phyloP scores from a whole-genome alignment of 2,329 filamentous ascomycete genomes.

The Lasiodiplodia citricola region DNA sequence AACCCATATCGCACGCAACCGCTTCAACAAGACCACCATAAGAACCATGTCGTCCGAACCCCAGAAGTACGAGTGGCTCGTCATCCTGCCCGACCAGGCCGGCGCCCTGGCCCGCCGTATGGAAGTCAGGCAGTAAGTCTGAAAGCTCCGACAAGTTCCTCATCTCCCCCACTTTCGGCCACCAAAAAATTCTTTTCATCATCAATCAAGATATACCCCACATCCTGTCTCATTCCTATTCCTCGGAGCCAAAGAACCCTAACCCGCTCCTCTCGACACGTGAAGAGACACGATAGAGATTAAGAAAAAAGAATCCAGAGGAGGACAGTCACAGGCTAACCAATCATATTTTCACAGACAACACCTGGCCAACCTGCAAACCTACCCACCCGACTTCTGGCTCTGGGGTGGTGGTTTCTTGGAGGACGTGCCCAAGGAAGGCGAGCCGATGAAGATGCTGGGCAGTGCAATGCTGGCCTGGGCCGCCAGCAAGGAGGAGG shows the following conservation, averaged over 20 bases:
- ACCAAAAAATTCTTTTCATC: not conserved
- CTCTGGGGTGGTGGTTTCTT: conserved; percentile 74
- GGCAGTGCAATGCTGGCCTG: conserved; percentile 73
- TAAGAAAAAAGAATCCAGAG: not conserved
- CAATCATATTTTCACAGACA: conserved; percentile 33
- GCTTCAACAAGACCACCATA: not conserved
- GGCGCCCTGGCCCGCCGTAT: conserved; percentile 51
- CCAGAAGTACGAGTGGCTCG: conserved; percentile 55
- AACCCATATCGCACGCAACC: not conserved
- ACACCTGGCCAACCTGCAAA: conserved; percentile 64
- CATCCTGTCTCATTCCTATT: not conserved
- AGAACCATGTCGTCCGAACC: conserved; percentile 29
- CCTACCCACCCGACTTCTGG: conserved; percentile 60
- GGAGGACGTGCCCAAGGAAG: conserved; percentile 67
- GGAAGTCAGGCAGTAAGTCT: conserved; percentile 42
- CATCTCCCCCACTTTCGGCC: not conserved
- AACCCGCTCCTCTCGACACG: no score
- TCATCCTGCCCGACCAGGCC: conserved; percentile 54
- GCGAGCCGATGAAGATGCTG: conserved; percentile 70
- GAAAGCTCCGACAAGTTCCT: not conserved
- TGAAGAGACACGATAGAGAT: no score
- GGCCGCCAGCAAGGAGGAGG: conserved; percentile 72
- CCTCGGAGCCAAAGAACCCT: no score
- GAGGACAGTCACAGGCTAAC: not conserved
- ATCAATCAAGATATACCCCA: not conserved